Percentiles rank a stretch among this genome's conserved stretches.
These are phyloP conservation scores for Delonix regia DNA, from an alignment of 306 rosid species.

Conservation along the genomic window DNA sequence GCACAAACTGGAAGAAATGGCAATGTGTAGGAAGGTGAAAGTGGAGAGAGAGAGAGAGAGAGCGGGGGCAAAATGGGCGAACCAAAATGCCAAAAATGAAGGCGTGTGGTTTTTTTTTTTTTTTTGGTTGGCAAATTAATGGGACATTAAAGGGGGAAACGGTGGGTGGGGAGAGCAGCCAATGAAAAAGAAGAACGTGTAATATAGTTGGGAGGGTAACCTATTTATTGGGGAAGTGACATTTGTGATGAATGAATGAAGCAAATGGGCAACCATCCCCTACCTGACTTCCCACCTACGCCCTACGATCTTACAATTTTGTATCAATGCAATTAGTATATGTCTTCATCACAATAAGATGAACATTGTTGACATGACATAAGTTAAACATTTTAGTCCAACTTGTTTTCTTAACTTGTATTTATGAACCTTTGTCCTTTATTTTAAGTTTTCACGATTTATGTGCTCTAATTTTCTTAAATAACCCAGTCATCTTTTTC, in stretches of 20 bases:
- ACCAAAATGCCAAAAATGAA: not conserved
- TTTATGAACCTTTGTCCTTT: too few relatives aligned
- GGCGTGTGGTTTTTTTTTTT: too few relatives aligned
- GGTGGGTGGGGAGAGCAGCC: slow-evolving; percentile 32
- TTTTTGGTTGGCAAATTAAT: slow-evolving; percentile 30
- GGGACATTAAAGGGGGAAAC: slow-evolving; percentile 39
- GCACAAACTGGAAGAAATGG: not conserved
- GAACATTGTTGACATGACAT: too few relatives aligned
- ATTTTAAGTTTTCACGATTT: too few relatives aligned
- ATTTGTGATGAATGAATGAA: not conserved
- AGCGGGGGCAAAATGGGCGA: not conserved
- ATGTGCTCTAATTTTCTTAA: too few relatives aligned
- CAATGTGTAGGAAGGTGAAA: not conserved
- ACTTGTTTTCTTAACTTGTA: too few relatives aligned
- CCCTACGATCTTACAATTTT: too few relatives aligned
- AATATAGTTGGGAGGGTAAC: slow-evolving; percentile 43
- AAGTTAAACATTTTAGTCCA: too few relatives aligned
- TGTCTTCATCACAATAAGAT: too few relatives aligned
- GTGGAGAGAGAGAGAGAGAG: not conserved
- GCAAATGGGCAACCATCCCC: not conserved
- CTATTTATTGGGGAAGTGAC: not conserved
- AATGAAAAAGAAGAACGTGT: not conserved
- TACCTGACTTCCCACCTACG: not conserved
- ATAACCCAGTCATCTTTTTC: too few relatives aligned
- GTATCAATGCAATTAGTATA: too few relatives aligned